Conservation (phyloP, 331 rosid genomes). For the Rhamnella rubrinervis region DNA sequence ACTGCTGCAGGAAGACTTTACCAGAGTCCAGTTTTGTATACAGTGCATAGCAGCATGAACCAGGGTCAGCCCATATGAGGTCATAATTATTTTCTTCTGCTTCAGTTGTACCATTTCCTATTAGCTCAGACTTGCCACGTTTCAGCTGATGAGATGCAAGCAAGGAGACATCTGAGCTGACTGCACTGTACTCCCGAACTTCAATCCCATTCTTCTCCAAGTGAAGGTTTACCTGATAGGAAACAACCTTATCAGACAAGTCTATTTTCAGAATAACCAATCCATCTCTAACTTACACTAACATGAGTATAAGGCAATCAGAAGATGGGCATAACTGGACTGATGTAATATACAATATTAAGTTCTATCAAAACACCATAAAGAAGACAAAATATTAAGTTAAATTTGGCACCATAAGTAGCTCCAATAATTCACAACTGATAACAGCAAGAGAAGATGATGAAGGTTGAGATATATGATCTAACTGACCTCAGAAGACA, state of each 20-base stretch:
- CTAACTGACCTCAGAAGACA: conserved; percentile 78
- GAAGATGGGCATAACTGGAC: not conserved
- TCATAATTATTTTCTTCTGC: conserved; percentile 40
- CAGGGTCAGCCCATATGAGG: conserved; percentile 86
- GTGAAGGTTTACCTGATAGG: conserved; percentile 62
- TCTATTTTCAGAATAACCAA: not conserved
- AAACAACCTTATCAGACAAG: conserved; percentile 15
- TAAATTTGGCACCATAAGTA: not conserved
- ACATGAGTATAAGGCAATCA: too few relatives aligned
- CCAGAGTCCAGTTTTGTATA: conserved; percentile 69
- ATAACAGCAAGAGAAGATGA: conserved; percentile 1
- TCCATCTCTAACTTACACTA: not conserved
- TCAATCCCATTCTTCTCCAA: conserved; percentile 69
- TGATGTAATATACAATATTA: not conserved
- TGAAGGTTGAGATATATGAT: conserved; percentile 11
- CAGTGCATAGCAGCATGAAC: conserved; percentile 80
- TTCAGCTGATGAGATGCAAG: conserved; percentile 65
- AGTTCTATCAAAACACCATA: not conserved
- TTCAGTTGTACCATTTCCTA: conserved; percentile 40
- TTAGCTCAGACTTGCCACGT: conserved; percentile 27
- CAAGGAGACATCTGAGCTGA: conserved; percentile 61
- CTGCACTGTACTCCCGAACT: conserved; percentile 70
- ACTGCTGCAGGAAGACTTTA: conserved; percentile 63
- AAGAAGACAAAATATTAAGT: too few relatives aligned
- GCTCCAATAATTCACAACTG: not conserved